phyloP scores from a whole-genome alignment of 2,329 filamentous ascomycete genomes.

The Colletotrichum caudatum region DNA sequence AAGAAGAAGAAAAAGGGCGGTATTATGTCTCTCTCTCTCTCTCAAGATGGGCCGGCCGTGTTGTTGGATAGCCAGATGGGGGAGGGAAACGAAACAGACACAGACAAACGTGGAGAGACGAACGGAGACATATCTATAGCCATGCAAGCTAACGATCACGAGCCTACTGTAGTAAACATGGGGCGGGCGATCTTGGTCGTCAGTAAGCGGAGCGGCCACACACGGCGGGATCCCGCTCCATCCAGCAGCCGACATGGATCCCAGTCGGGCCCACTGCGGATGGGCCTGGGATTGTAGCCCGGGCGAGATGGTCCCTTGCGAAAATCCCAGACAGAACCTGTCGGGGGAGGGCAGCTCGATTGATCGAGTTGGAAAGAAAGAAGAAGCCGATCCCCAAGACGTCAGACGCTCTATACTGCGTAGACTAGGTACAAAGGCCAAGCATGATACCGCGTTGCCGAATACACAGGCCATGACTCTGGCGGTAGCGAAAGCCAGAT shows the following conservation, averaged over 20 bases:
- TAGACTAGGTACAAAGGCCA: neutral
- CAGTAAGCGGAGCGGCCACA: neutral
- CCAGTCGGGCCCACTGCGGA: slow-evolving; percentile 6
- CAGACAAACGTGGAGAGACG: neutral
- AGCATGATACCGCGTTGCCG: neutral
- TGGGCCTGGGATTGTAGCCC: neutral
- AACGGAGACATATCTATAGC: slow-evolving; percentile 25
- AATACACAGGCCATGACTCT: neutral
- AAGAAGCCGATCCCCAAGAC: neutral
- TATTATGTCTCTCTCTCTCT: neutral
- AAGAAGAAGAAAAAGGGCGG: neutral
- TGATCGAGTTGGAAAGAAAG: neutral
- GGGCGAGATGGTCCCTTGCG: slow-evolving; percentile 20
- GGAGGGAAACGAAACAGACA: slow-evolving; percentile 2
- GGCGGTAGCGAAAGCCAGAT: slow-evolving; percentile 8
- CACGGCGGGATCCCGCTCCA: slow-evolving; percentile 19
- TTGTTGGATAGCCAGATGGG: neutral
- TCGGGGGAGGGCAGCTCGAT: neutral
- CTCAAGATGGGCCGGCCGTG: neutral
- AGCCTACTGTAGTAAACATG: slow-evolving; percentile 32
- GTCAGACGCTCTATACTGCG: neutral
- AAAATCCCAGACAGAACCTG: slow-evolving; percentile 25
- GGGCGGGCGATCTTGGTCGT: slow-evolving; percentile 19
- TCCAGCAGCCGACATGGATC: neutral
- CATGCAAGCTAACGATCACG: neutral